Percentiles rank a stretch among this genome's conserved stretches.
Evolutionary conservation across 176 grass and related monocot species (phyloP).

Genomic region (Musa schizocarpa): DNA sequence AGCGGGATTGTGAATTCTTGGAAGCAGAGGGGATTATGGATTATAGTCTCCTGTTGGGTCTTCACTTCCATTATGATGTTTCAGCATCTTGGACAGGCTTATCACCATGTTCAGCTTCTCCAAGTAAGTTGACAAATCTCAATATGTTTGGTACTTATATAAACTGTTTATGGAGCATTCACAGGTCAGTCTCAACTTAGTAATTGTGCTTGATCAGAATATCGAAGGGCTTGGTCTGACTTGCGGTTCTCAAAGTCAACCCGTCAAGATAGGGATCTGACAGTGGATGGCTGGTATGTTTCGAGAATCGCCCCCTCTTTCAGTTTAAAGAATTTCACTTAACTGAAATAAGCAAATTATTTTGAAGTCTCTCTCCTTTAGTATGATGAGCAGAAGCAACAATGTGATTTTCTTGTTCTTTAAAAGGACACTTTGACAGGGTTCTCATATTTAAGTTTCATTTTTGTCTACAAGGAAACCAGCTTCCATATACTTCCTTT

Average conservation of each 20-base stretch:
- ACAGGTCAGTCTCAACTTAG: constrained; percentile 16
- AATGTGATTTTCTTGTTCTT: no score
- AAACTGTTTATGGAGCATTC: not conserved
- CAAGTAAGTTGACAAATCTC: constrained; percentile 44
- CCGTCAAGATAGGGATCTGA: constrained; percentile 48
- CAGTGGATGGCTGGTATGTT: constrained; percentile 56
- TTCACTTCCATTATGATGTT: constrained; percentile 66
- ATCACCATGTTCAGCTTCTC: constrained; percentile 10
- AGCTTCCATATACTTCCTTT: no score
- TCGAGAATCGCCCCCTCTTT: not conserved
- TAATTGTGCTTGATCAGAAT: constrained; percentile 26
- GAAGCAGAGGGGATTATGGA: constrained; percentile 91
- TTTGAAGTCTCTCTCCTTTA: no score
- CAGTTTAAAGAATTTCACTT: no score
- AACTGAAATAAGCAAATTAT: no score
- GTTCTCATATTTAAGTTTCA: no score
- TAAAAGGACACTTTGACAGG: no score
- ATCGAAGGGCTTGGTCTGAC: constrained; percentile 35
- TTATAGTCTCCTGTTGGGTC: constrained; percentile 86
- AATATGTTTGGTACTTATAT: constrained; percentile 1
- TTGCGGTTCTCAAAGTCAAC: constrained; percentile 40
- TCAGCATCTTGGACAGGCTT: constrained; percentile 3
- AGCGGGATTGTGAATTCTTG: constrained; percentile 78
- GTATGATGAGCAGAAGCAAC: no score
- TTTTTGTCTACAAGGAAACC: no score